Base-by-base conservation (phyloP, 73 alveolate species). In the Diophrys appendiculata region DNA sequence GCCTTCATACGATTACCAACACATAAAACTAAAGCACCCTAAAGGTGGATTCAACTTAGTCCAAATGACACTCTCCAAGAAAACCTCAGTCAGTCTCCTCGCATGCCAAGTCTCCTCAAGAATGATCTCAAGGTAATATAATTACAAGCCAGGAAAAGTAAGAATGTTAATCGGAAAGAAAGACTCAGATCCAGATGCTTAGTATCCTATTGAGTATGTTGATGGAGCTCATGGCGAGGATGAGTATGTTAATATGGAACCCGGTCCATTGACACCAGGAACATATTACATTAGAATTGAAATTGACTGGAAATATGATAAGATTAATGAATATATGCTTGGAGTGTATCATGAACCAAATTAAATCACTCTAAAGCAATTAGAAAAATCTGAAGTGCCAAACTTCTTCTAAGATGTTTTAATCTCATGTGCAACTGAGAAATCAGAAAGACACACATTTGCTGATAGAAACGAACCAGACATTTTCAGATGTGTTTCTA, bases 361-460 rank as follows among this genome's bases (percentile, higher is more conserved):
- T 65, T n/a, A 33, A 2, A 72, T 69, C 8, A 71, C 69, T 23
- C 80, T 82, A 31, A 22, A 33, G n/a, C 34, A 24, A 31, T 25
- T 33, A 0, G 69, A 32, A 0, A 33, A n/a, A 2, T 25, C 35
- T 18, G 72, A 69, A 28, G 70, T 54, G 33, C 29, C 55, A 5
- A 73, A 68, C 64, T 85, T 64, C 55, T 67, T 86, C 26, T 72
- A 54, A 14, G 67, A 60, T 5, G 82, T 65, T n/a, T 54, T 86
- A 24, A 79, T 30, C 29, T 65, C 86, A 8, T 86, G 89, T 52
- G 89, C 93, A 24, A n/a, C 69, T 1, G 28, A 72, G 33, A 71
- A 69, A 30, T 33, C 90, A 55, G 65, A 72, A 35, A 70, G 76
- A 33, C 54, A 73, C 24, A 52, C 30, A 22, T 80, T 69, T 33